Percentiles rank a stretch among this genome's conserved stretches.
phyloP scores from a whole-genome alignment of 257 asterid genomes.

The Striga asiatica region DNA sequence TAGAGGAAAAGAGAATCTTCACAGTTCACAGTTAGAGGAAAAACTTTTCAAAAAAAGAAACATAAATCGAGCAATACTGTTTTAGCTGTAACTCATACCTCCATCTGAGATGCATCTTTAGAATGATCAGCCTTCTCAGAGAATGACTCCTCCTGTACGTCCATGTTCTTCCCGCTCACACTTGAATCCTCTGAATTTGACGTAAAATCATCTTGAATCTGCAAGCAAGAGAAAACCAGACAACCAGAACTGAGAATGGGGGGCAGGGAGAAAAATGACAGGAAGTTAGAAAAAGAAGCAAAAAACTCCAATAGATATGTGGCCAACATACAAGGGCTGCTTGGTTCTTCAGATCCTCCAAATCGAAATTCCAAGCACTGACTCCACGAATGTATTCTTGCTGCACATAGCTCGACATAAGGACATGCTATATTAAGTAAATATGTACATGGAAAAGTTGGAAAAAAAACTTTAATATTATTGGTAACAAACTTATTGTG shows the following conservation, averaged over 20 bases:
- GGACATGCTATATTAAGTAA: neutral
- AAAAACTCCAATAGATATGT: slow-evolving; percentile 7
- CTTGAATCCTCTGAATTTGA: slow-evolving; percentile 44
- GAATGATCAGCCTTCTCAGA: slow-evolving; percentile 29
- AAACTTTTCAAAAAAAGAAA: no score
- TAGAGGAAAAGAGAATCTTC: neutral
- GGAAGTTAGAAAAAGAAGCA: neutral
- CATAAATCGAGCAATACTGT: neutral
- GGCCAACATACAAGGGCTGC: slow-evolving; percentile 67
- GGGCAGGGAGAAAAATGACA: no score
- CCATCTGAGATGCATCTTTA: slow-evolving; percentile 32
- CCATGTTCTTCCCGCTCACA: slow-evolving; percentile 28
- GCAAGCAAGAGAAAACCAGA: slow-evolving; percentile 19
- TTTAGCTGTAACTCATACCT: slow-evolving; percentile 23
- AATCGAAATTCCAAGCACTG: slow-evolving; percentile 92
- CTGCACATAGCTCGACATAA: slow-evolving; percentile 34
- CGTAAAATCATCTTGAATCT: slow-evolving; percentile 54
- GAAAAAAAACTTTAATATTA: neutral
- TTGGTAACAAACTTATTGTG: neutral
- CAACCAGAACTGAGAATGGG: neutral
- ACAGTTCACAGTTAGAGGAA: no score
- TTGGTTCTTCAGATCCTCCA: slow-evolving; percentile 86
- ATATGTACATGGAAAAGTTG: slow-evolving; percentile 6
- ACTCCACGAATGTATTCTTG: slow-evolving; percentile 93
- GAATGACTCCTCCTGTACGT: slow-evolving; percentile 26